These are phyloP conservation scores for Escovopsis sp. DNA, from an alignment of 2,329 filamentous ascomycete genomes.

Conservation along the genomic window DNA sequence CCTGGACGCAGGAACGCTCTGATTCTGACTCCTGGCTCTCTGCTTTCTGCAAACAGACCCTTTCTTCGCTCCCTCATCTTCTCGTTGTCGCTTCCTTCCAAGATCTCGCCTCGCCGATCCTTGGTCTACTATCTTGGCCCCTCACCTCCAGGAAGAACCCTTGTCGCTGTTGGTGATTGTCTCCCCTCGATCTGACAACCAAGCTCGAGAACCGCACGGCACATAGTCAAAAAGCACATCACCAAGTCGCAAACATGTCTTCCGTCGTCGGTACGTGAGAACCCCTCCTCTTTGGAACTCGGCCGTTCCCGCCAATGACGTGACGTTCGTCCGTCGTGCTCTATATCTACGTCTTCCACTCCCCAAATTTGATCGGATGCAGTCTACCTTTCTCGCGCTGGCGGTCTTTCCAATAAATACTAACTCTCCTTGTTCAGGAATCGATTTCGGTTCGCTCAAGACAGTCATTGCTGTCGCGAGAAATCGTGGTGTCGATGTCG, in stretches of 20 bases:
- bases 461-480: conserved; percentile 94
- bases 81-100: conserved; percentile 1
- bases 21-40: no score
- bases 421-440: conserved; percentile 36
- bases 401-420: not conserved
- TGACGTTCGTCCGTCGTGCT: conserved; percentile 2
- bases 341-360: not conserved
- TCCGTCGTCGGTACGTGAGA: conserved; percentile 7
- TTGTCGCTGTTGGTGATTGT: not conserved
- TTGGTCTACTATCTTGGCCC: conserved; percentile 2
- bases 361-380: no score
- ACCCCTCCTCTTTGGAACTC: not conserved
- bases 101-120: not conserved
- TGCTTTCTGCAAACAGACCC: not conserved
- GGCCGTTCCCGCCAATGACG: conserved; percentile 1
- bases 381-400: no score
- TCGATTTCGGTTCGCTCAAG: conserved; percentile 94
- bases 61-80: not conserved
- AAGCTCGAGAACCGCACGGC: not conserved
- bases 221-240: not conserved
- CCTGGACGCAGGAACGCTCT: no score
- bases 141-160: conserved; percentile 1
- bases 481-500: conserved; percentile 97
- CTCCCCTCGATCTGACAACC: not conserved
- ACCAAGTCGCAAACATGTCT: conserved; percentile 4